Percentiles rank a stretch among this genome's conserved stretches.
These are phyloP conservation scores for Thinopyrum elongatum DNA, from an alignment of 176 grass and related monocot genomes.

Conservation along the genomic window DNA sequence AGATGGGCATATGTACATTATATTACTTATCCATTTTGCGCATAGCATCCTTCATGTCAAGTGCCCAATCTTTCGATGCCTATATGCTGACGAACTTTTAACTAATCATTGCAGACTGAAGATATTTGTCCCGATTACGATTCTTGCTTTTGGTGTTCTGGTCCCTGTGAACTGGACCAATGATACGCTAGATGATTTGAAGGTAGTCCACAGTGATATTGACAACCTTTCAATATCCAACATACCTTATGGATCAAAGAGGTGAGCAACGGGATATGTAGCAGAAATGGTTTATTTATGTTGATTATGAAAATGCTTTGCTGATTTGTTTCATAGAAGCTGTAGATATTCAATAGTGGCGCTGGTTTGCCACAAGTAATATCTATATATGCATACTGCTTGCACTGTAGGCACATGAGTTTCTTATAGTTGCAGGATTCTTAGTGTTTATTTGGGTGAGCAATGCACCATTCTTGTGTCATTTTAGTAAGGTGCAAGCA, in stretches of 20 bases:
- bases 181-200: constrained; percentile 43
- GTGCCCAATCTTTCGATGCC: neutral
- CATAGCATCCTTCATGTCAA: neutral
- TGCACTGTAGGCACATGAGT: neutral
- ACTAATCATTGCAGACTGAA: constrained; percentile 60
- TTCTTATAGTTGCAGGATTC: neutral
- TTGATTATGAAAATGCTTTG: neutral
- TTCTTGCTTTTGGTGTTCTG: constrained; percentile 72
- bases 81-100: constrained; percentile 21
- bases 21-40: neutral
- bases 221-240: constrained; percentile 96
- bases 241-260: constrained; percentile 70
- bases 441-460: neutral
- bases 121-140: constrained; percentile 89
- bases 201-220: constrained; percentile 48
- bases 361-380: neutral
- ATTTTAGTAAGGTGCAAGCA: too few relatives aligned
- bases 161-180: constrained; percentile 94
- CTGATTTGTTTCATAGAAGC: constrained; percentile 9
- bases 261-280: constrained; percentile 37
- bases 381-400: neutral
- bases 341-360: neutral
- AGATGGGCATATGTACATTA: neutral
- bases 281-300: neutral
- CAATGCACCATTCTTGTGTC: neutral